A percentile compares a stretch with the other conserved stretches of the same genome.
Conservation (phyloP, 1,284 basidiomycete species). For the Chondrostereum purpureum region DNA sequence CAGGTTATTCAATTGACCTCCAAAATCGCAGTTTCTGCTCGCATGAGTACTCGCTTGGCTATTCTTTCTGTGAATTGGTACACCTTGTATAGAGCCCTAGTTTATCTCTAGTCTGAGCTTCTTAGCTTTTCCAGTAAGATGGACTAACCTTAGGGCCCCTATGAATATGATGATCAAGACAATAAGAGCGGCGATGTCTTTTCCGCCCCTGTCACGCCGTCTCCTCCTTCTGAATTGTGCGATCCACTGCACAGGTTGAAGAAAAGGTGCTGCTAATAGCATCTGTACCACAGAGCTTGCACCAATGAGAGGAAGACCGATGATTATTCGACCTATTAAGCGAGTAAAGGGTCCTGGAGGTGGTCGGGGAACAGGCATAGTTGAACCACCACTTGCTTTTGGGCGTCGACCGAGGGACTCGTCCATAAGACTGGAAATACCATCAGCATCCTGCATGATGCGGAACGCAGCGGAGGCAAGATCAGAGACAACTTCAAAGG, state of each 20-base stretch:
- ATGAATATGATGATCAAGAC: constrained; percentile 56
- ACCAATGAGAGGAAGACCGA: constrained; percentile 72
- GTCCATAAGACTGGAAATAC: constrained; percentile 34
- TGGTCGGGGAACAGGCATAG: constrained; percentile 9
- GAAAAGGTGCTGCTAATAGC: constrained; percentile 52
- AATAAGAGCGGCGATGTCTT: constrained; percentile 59
- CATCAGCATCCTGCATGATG: constrained; percentile 53
- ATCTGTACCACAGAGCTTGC: constrained; percentile 70
- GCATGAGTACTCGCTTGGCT: constrained; percentile 54
- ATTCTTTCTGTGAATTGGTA: constrained; percentile 56
- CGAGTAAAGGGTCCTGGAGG: constrained; percentile 42
- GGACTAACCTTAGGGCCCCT: constrained; percentile 54
- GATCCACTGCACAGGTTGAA: constrained; percentile 60
- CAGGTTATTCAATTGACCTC: constrained; percentile 43
- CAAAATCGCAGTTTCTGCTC: constrained; percentile 72
- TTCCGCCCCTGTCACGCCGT: constrained; percentile 43
- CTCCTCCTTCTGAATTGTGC: constrained; percentile 53
- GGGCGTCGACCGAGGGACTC: constrained; percentile 21
- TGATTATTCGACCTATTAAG: constrained; percentile 59
- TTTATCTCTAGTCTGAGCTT: too few relatives aligned
- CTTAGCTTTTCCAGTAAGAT: too few relatives aligned
- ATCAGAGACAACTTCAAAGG: constrained; percentile 53
- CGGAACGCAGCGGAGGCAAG: constrained; percentile 59
- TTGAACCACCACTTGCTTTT: constrained; percentile 15
- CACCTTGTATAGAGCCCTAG: constrained; percentile 62